phyloP scores from a whole-genome alignment of 1,284 basidiomycete genomes.

The Ceratorhiza oryzae-sativae region DNA sequence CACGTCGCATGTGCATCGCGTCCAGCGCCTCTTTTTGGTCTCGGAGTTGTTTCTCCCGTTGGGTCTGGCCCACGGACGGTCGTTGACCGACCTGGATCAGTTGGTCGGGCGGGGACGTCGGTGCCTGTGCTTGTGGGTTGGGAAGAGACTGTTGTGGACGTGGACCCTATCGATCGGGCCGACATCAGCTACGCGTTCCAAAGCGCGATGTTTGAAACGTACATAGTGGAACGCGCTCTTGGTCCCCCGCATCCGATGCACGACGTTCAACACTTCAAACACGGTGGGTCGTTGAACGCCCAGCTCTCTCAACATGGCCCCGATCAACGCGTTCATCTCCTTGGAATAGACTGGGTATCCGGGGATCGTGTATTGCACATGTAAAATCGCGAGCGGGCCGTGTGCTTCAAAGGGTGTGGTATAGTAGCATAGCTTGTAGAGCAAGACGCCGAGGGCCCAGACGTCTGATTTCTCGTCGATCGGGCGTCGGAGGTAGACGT shows the following conservation, averaged over 20 bases:
- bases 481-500: conserved; percentile 81
- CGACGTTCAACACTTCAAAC: conserved; percentile 78
- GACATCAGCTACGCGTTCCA: not conserved
- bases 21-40: conserved; percentile 37
- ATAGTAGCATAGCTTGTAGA: conserved; percentile 94
- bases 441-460: conserved; percentile 72
- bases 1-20: conserved; percentile 32
- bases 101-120: conserved; percentile 33
- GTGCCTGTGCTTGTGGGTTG: conserved; percentile 23
- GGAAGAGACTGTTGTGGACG: conserved; percentile 9
- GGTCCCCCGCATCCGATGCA: conserved; percentile 84
- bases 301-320: conserved; percentile 89
- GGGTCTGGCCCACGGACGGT: not conserved
- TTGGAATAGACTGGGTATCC: conserved; percentile 92
- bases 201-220: conserved; percentile 48
- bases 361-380: conserved; percentile 94
- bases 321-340: conserved; percentile 86
- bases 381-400: conserved; percentile 93
- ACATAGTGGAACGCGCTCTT: conserved; percentile 78
- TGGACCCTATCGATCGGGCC: not conserved
- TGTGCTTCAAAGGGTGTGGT: conserved; percentile 99
- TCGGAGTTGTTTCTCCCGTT: conserved; percentile 15
- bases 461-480: conserved; percentile 86
- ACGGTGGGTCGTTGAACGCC: conserved; percentile 81
- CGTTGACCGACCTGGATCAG: conserved; percentile 24